Conservation (phyloP, 768 basidiomycete species). For the Mycena crocata region DNA sequence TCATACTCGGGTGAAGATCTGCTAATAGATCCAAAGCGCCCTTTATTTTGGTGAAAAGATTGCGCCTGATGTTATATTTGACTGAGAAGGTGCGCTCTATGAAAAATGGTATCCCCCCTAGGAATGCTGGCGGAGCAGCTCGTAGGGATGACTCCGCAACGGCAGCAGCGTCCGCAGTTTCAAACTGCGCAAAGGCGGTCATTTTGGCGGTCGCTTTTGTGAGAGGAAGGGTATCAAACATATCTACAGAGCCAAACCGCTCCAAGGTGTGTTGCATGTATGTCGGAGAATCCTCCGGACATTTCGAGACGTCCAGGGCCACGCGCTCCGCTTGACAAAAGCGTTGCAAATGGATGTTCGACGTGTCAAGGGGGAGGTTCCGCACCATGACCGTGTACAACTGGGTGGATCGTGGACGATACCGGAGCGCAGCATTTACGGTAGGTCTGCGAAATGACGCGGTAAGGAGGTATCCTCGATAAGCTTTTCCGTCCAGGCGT, state of each 20-base stretch:
- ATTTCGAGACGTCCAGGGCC: constrained; percentile 41
- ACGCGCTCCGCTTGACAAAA: constrained; percentile 48
- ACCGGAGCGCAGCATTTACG: background rate
- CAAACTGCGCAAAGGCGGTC: constrained; percentile 57
- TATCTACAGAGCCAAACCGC: constrained; percentile 50
- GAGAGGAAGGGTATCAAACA: constrained; percentile 53
- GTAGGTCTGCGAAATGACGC: constrained; percentile 14
- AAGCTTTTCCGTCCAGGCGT: background rate
- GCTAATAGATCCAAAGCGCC: constrained; percentile 49
- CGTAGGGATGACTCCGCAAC: constrained; percentile 44
- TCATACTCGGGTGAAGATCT: constrained; percentile 44
- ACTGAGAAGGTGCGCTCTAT: constrained; percentile 55
- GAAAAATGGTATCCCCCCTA: constrained; percentile 51
- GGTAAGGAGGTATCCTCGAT: constrained; percentile 8
- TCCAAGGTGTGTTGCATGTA: constrained; percentile 50
- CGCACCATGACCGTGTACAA: constrained; percentile 19
- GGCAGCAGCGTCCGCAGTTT: constrained; percentile 47
- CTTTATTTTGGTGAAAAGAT: constrained; percentile 49
- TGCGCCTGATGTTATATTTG: constrained; percentile 49
- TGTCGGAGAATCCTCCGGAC: constrained; percentile 39
- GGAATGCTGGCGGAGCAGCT: constrained; percentile 45
- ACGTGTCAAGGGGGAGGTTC: constrained; percentile 41
- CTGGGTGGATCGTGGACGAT: background rate
- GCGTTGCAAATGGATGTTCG: constrained; percentile 57
- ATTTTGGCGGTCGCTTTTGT: constrained; percentile 46